phyloP scores from a whole-genome alignment of 495 filamentous ascomycete species.

The Penicillium cinerascens region DNA sequence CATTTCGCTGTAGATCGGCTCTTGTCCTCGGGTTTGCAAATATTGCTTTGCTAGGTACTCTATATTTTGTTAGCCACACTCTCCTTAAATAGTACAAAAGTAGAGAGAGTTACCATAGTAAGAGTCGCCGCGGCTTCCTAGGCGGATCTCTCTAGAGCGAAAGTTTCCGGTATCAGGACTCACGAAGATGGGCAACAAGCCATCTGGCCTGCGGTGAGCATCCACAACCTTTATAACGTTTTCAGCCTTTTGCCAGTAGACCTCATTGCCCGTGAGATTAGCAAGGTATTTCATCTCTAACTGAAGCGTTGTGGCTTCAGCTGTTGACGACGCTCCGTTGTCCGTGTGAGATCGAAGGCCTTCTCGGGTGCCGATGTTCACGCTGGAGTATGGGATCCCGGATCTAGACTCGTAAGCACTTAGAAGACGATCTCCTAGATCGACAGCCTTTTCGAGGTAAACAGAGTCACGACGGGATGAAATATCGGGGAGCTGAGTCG shows the following conservation, averaged over 20 bases:
- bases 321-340: conserved; percentile 75
- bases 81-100: neutral
- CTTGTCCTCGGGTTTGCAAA: conserved; percentile 72
- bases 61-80: neutral
- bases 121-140: conserved; percentile 82
- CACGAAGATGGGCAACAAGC: conserved; percentile 78
- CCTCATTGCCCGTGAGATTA: conserved; percentile 73
- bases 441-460: conserved; percentile 79
- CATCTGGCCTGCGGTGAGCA: conserved; percentile 65
- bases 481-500: conserved; percentile 55
- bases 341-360: conserved; percentile 70
- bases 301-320: conserved; percentile 80
- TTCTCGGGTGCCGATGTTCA: conserved; percentile 64
- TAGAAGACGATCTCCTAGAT: conserved; percentile 72
- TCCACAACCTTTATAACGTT: conserved; percentile 81
- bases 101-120: conserved; percentile 56
- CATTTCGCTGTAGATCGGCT: conserved; percentile 73
- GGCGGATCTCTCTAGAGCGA: conserved; percentile 66
- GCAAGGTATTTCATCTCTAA: conserved; percentile 87
- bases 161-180: conserved; percentile 66
- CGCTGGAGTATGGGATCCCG: conserved; percentile 75
- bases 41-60: conserved; percentile 89
- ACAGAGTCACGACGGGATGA: conserved; percentile 65
- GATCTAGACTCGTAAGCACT: conserved; percentile 72
- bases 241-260: conserved; percentile 80